Conservation (phyloP, 2,329 filamentous ascomycete species). For the Trichoderma hamatum region DNA sequence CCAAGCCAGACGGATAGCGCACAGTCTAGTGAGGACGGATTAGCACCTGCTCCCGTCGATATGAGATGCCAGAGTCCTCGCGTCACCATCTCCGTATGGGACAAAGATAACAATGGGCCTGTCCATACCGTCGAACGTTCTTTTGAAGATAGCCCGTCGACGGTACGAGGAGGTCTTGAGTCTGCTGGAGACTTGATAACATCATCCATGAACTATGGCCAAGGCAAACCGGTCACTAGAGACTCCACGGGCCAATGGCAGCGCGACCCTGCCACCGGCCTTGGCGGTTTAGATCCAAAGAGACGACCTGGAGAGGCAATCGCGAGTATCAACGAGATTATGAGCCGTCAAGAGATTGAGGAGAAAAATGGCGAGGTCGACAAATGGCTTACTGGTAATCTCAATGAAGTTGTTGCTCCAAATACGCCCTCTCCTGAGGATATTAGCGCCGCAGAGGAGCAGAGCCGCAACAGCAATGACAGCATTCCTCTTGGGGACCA, state of each 20-base stretch:
- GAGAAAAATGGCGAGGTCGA: slow-evolving; percentile 55
- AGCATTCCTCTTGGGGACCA: slow-evolving; percentile 50
- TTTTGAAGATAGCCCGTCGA: slow-evolving; percentile 44
- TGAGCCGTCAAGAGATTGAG: slow-evolving; percentile 44
- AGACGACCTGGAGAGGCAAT: slow-evolving; percentile 49
- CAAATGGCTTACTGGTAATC: slow-evolving; percentile 51
- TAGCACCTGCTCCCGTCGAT: slow-evolving; percentile 43
- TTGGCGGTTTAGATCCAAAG: slow-evolving; percentile 52
- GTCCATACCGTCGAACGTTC: slow-evolving; percentile 46
- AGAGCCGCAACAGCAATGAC: slow-evolving; percentile 41
- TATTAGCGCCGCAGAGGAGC: slow-evolving; percentile 31
- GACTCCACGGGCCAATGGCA: slow-evolving; percentile 50
- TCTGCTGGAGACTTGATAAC: slow-evolving; percentile 47
- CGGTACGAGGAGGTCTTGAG: slow-evolving; percentile 41
- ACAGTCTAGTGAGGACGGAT: slow-evolving; percentile 55
- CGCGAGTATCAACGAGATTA: slow-evolving; percentile 54
- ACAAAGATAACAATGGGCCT: slow-evolving; percentile 45
- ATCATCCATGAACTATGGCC: slow-evolving; percentile 29
- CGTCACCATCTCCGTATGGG: slow-evolving; percentile 61
- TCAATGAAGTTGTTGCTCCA: slow-evolving; percentile 35
- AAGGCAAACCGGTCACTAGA: slow-evolving; percentile 34
- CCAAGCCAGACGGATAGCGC: slow-evolving; percentile 54
- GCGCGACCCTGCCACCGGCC: slow-evolving; percentile 44
- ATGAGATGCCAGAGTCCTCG: slow-evolving; percentile 56
- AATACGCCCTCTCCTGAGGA: slow-evolving; percentile 36